These are phyloP conservation scores for Taiozyma sp. DNA, from an alignment of 1,139 yeast species.

Conservation along the genomic window DNA sequence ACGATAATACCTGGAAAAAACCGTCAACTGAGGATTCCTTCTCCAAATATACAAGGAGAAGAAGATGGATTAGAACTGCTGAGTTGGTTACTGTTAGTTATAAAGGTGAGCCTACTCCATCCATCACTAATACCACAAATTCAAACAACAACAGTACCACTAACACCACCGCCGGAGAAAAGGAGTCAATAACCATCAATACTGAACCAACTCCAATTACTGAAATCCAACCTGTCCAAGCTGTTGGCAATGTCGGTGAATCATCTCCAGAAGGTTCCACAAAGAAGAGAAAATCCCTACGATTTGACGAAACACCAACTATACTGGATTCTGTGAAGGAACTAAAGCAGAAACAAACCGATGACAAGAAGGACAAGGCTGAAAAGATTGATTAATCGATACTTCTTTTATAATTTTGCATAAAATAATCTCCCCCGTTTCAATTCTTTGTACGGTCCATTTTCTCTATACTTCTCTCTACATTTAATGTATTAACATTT, in stretches of 20 bases:
- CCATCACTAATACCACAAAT: slow-evolving; percentile 6
- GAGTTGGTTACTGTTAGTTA: slow-evolving; percentile 47
- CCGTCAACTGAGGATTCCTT: slow-evolving; percentile 87
- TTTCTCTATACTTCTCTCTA: too few relatives aligned
- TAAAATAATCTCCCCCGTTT: too few relatives aligned
- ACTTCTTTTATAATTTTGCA: neutral
- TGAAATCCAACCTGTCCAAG: slow-evolving; percentile 22
- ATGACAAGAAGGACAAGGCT: neutral
- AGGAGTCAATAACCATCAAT: neutral
- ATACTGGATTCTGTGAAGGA: slow-evolving; percentile 20
- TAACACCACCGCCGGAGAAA: neutral
- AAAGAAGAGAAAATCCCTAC: slow-evolving; percentile 25
- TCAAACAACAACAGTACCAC: slow-evolving; percentile 5
- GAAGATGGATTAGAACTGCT: slow-evolving; percentile 95
- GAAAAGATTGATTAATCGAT: slow-evolving; percentile 2
- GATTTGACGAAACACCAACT: slow-evolving; percentile 27
- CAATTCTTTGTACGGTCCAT: too few relatives aligned
- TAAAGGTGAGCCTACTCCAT: slow-evolving; percentile 1
- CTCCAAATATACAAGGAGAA: slow-evolving; percentile 85
- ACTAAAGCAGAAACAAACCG: slow-evolving; percentile 9
- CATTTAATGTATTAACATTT: neutral
- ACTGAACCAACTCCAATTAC: slow-evolving; percentile 13
- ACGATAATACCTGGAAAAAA: slow-evolving; percentile 90
- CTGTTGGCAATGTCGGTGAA: slow-evolving; percentile 12
- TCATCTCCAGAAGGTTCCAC: slow-evolving; percentile 9